Evolutionary conservation across 306 rosid genomes (phyloP).

Genomic region (Quercus suber): DNA sequence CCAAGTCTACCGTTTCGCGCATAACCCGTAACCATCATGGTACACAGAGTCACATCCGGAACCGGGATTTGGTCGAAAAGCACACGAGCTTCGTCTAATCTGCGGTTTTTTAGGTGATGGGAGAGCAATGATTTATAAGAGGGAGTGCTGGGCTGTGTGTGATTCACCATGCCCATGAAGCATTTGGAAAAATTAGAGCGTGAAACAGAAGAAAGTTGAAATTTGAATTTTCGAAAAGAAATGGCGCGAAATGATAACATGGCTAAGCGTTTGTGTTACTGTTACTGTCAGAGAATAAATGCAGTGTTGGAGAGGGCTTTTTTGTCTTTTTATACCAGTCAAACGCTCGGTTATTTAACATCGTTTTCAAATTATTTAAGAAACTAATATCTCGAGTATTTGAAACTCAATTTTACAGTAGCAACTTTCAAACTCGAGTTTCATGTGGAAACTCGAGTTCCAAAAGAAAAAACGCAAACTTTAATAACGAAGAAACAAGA

Average conservation of each 20-base stretch:
- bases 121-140: constrained; percentile 29
- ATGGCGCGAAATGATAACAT: constrained; percentile 36
- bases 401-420: no score
- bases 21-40: constrained; percentile 49
- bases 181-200: constrained; percentile 5
- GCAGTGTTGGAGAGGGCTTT: no score
- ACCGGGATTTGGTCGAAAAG: constrained; percentile 43
- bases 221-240: constrained; percentile 15
- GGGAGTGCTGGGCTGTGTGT: constrained; percentile 6
- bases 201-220: neutral
- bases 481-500: no score
- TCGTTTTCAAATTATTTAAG: no score
- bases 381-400: no score
- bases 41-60: constrained; percentile 43
- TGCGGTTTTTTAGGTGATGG: constrained; percentile 41
- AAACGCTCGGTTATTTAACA: no score
- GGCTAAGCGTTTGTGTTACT: neutral
- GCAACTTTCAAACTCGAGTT: no score
- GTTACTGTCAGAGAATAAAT: neutral
- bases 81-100: constrained; percentile 49
- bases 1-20: constrained; percentile 30
- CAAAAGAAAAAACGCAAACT: no score
- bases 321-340: no score
- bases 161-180: constrained; percentile 21
- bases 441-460: no score